Base-by-base conservation (phyloP, 2,329 filamentous ascomycete genomes). In the Bertia moriformis region DNA sequence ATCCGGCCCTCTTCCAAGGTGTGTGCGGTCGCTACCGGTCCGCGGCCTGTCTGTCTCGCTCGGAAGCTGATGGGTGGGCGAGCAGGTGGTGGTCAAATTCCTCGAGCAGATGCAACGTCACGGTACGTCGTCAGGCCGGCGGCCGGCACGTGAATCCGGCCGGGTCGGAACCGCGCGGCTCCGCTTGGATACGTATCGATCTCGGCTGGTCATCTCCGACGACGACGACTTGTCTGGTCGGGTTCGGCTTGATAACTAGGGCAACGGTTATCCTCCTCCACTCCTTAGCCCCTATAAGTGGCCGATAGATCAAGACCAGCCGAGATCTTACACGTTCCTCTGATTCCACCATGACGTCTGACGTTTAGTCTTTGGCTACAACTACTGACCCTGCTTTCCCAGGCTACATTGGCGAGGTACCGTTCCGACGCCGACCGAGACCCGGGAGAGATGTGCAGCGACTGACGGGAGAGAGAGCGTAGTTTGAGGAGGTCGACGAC, bases 221-320 rank as follows among this genome's bases (percentile, higher is more conserved):
- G n/a, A n/a, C n/a, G n/a, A n/a, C n/a, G n/a, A n/a, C n/a, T n/a
- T n/a, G n/a, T n/a, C n/a, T n/a, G n/a, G n/a, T n/a, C n/a, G n/a
- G n/a, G 56, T 79, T 91, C 91, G 89, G 88, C 83, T 83, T 95
- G 86, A 96, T 96, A 96, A 96, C 91, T 96, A 94, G 89, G 85
- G 82, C 80, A 87, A 77, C 78, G 80, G 88, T 80, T 81, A 77
- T 76, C 74, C 63, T 59, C 52, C 52, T 49, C 51, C 51, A 62
- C 70, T 65, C 72, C 66, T 94, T 86, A 84, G 81, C 79, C 73
- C 81, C 78, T 96, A 96, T 96, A 96, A 96, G 78, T 93, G 78
- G 78, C 86, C 89, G 91, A 93, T 83, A 98, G 67, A 98, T 91
- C 63, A 69, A 83, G 60, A 43, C 63, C 63, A 63, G 76, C 80